phyloP scores from a whole-genome alignment of 2,329 filamentous ascomycete species.

The Fusarium succisae region DNA sequence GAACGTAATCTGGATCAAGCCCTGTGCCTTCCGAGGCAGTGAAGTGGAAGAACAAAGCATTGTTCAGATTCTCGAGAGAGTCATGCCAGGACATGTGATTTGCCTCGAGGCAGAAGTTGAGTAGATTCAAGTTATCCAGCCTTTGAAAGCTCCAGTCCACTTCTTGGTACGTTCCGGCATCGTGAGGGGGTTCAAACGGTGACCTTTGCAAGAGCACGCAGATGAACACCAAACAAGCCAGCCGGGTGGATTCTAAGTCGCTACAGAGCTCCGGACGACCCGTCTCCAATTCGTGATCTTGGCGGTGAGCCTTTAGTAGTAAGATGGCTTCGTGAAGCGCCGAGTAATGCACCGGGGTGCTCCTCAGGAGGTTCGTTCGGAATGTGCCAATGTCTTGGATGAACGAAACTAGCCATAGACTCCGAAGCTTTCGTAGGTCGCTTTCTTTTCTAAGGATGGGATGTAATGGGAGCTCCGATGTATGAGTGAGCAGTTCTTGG shows the following conservation, averaged over 20 bases:
- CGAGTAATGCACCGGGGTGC: neutral
- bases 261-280: neutral
- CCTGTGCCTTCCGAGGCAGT: neutral
- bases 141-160: neutral
- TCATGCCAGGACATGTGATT: neutral
- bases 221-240: neutral
- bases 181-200: rapidly evolving
- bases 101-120: neutral
- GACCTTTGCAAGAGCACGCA: neutral
- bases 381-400: constrained; percentile 4
- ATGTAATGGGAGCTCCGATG: neutral
- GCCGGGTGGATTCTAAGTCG: neutral
- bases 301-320: neutral
- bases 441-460: neutral
- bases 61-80: neutral
- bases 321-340: neutral
- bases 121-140: neutral
- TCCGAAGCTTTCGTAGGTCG: neutral
- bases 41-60: neutral
- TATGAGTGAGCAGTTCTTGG: neutral
- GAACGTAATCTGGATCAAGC: neutral
- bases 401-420: constrained; percentile 2
- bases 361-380: neutral
- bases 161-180: neutral
- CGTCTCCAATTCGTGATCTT: neutral